Evolutionary conservation across 2,329 filamentous ascomycete genomes (phyloP).

Genomic region (Phaeoacremonium minimum): DNA sequence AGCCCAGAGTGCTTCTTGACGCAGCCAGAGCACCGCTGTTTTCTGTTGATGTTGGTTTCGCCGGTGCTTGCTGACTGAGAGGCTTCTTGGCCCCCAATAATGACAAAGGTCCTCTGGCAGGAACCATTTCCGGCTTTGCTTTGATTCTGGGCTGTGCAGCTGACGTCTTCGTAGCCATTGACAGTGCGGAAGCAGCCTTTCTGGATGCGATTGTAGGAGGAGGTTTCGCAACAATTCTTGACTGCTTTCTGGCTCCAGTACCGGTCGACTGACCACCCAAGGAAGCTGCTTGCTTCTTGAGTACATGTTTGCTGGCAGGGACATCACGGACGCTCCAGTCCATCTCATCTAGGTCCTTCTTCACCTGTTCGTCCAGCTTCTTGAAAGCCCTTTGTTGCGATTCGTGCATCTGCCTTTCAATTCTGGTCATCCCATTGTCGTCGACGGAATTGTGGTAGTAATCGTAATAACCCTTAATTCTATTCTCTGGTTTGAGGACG

Average conservation of each 20-base stretch:
- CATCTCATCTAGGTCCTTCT: slow-evolving; percentile 60
- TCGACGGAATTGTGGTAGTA: slow-evolving; percentile 61
- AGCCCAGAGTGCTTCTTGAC: slow-evolving; percentile 80
- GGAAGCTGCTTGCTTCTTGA: slow-evolving; percentile 13
- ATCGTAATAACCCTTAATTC: slow-evolving; percentile 57
- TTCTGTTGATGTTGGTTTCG: slow-evolving; percentile 47
- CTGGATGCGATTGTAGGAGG: slow-evolving; percentile 52
- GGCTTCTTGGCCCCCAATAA: slow-evolving; percentile 22
- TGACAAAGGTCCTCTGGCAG: not conserved
- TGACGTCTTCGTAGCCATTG: slow-evolving; percentile 26
- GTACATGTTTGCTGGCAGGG: slow-evolving; percentile 28
- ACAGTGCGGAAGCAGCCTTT: slow-evolving; percentile 48
- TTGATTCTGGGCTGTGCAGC: slow-evolving; percentile 7
- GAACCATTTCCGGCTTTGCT: slow-evolving; percentile 16
- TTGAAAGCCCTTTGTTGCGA: slow-evolving; percentile 45
- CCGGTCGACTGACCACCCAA: slow-evolving; percentile 2
- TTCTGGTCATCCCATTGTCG: slow-evolving; percentile 60
- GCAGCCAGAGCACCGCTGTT: slow-evolving; percentile 59
- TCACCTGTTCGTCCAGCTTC: slow-evolving; percentile 62
- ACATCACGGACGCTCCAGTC: slow-evolving; percentile 55
- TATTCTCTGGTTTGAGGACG: slow-evolving; percentile 52
- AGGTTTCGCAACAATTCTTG: slow-evolving; percentile 10
- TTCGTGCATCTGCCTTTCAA: slow-evolving; percentile 57
- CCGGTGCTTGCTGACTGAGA: slow-evolving; percentile 32
- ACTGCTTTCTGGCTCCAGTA: not conserved